phyloP scores from a whole-genome alignment of 148 eudicot genomes.

The Chenopodium album region DNA sequence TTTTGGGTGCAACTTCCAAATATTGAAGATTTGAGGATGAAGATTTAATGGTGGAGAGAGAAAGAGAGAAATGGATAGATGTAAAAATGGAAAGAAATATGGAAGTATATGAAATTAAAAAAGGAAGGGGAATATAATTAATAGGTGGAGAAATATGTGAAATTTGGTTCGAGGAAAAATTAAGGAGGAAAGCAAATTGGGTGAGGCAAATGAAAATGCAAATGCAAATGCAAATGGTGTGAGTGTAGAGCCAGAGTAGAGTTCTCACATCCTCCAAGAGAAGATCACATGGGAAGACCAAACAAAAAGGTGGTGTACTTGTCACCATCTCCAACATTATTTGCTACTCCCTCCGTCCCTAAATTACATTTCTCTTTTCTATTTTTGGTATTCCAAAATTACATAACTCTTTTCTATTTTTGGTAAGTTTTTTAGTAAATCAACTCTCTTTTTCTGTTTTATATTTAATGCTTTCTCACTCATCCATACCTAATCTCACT shows the following conservation, averaged over 20 bases:
- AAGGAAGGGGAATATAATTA: not conserved
- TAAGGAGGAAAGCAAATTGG: not conserved
- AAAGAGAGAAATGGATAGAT: not conserved
- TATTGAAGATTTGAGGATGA: not conserved
- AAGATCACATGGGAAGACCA: slow-evolving; percentile 29
- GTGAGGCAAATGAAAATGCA: not conserved
- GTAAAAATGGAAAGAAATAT: not conserved
- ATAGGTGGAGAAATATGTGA: too few species aligned
- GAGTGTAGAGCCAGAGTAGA: not conserved
- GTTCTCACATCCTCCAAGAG: slow-evolving; percentile 29
- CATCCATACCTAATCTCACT: too few species aligned
- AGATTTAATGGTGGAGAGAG: not conserved
- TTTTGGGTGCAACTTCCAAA: not conserved
- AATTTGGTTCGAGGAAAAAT: too few species aligned
- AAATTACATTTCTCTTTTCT: too few species aligned
- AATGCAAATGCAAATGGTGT: not conserved
- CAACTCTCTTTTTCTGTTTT: too few species aligned
- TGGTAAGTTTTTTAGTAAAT: too few species aligned
- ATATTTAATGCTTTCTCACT: too few species aligned
- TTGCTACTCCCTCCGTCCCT: not conserved
- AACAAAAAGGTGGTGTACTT: slow-evolving; percentile 26
- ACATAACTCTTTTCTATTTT: too few species aligned
- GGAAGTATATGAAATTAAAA: not conserved
- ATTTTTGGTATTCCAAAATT: too few species aligned
- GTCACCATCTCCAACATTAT: slow-evolving; percentile 14